A percentile compares a stretch with the other conserved stretches of the same genome.
Conservation (phyloP, 768 basidiomycete genomes). For the Mycena filopes region DNA sequence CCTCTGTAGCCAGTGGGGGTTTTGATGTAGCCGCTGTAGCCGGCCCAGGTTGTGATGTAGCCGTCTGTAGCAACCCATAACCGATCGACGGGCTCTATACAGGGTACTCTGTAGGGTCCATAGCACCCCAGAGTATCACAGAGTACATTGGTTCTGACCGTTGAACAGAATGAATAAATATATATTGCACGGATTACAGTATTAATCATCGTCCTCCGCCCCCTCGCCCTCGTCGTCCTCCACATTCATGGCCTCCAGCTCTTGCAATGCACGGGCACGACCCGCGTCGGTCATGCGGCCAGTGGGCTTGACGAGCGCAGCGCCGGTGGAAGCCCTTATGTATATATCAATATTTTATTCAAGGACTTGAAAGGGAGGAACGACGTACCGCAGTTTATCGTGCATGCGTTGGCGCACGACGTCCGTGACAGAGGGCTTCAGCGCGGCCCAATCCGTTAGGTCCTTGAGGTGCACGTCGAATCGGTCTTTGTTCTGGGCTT, state of each 20-base stretch:
- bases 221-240: background rate
- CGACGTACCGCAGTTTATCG: slow-evolving; percentile 17
- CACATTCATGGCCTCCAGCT: background rate
- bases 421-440: slow-evolving; percentile 6
- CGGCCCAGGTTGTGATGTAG: background rate
- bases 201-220: background rate
- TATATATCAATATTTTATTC: background rate
- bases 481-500: background rate
- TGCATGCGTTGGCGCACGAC: slow-evolving; percentile 10
- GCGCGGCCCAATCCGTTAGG: slow-evolving; percentile 6
- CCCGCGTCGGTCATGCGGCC: background rate
- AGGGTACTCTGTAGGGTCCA: background rate
- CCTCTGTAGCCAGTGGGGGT: background rate
- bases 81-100: background rate
- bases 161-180: background rate
- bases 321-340: slow-evolving; percentile 3
- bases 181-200: background rate
- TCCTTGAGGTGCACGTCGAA: slow-evolving; percentile 10
- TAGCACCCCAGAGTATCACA: background rate
- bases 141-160: background rate
- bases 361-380: background rate
- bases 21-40: background rate
- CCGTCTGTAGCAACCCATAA: background rate
- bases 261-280: background rate
- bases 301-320: background rate